phyloP scores from a whole-genome alignment of 768 basidiomycete genomes.

The Boletus rex-veris region DNA sequence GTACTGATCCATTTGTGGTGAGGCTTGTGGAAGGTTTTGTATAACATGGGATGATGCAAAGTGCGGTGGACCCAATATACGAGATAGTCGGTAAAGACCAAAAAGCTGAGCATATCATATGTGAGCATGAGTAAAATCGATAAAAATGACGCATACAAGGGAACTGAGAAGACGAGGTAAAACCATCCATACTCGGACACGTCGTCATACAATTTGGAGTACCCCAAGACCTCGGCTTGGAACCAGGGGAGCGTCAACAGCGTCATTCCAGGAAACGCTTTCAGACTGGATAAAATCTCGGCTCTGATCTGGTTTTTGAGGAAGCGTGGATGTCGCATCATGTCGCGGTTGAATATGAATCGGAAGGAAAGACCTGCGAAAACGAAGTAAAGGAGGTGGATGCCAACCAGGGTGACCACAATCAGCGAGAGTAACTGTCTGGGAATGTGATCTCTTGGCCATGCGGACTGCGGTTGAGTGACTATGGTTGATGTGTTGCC shows the following conservation, averaged over 20 bases:
- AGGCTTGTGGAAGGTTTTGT: slow-evolving; percentile 93
- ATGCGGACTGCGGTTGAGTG: slow-evolving; percentile 54
- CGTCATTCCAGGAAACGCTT: slow-evolving; percentile 80
- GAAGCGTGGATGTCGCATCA: slow-evolving; percentile 94
- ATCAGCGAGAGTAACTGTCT: slow-evolving; percentile 74
- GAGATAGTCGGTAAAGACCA: slow-evolving; percentile 85
- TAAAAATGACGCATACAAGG: slow-evolving; percentile 48
- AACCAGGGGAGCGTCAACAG: slow-evolving; percentile 92
- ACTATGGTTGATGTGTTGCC: slow-evolving; percentile 39
- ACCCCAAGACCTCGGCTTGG: slow-evolving; percentile 84
- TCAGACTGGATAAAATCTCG: slow-evolving; percentile 74
- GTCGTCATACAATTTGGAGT: slow-evolving; percentile 74
- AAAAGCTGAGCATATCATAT: slow-evolving; percentile 45
- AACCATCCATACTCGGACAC: slow-evolving; percentile 76
- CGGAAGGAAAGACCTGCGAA: slow-evolving; percentile 83
- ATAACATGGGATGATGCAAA: slow-evolving; percentile 80
- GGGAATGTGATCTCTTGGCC: slow-evolving; percentile 80
- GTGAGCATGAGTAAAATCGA: neutral
- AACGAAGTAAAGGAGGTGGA: slow-evolving; percentile 81
- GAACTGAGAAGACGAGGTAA: slow-evolving; percentile 65
- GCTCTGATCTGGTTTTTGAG: slow-evolving; percentile 78
- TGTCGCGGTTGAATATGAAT: slow-evolving; percentile 90
- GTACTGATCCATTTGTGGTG: slow-evolving; percentile 98
- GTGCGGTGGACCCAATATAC: slow-evolving; percentile 98
- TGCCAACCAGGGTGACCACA: slow-evolving; percentile 73